A percentile compares a stretch with the other conserved stretches of the same genome.
phyloP scores from a whole-genome alignment of 1,284 basidiomycete species.

The Vanrija humicola region DNA sequence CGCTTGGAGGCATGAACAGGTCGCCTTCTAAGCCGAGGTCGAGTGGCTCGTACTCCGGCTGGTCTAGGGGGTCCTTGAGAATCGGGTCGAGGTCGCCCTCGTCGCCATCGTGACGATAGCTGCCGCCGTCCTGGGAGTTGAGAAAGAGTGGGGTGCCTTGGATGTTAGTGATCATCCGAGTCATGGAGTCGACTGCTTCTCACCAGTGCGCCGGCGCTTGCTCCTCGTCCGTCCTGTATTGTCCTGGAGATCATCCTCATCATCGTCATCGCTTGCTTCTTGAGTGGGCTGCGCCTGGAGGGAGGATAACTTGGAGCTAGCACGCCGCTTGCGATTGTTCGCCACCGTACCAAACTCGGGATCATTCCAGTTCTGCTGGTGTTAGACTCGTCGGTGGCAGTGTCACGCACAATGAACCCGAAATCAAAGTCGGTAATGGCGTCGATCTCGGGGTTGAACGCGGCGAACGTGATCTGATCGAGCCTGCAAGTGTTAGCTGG shows the following conservation, averaged over 20 bases:
- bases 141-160: too few relatives aligned
- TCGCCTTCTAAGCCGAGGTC: too few relatives aligned
- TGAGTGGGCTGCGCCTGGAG: constrained; percentile 14
- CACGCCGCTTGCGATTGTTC: constrained; percentile 18
- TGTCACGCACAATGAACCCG: constrained; percentile 29
- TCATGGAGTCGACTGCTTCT: background rate
- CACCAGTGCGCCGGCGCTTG: background rate
- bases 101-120: background rate
- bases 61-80: too few relatives aligned
- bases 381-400: background rate
- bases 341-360: constrained; percentile 10
- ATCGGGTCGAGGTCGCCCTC: background rate
- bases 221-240: background rate
- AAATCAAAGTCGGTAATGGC: constrained; percentile 18
- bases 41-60: too few relatives aligned
- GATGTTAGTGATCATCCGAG: too few relatives aligned
- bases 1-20: too few relatives aligned
- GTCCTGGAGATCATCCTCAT: constrained; percentile 7
- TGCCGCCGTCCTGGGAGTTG: too few relatives aligned
- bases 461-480: constrained; percentile 39
- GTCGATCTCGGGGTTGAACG: constrained; percentile 12
- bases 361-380: constrained; percentile 33
- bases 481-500: constrained; percentile 16
- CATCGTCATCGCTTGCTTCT: constrained; percentile 15
- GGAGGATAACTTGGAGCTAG: constrained; percentile 30